Evolutionary conservation across 352 stramenopile species (phyloP).

Genomic region (Globisporangium iwayamae): DNA sequence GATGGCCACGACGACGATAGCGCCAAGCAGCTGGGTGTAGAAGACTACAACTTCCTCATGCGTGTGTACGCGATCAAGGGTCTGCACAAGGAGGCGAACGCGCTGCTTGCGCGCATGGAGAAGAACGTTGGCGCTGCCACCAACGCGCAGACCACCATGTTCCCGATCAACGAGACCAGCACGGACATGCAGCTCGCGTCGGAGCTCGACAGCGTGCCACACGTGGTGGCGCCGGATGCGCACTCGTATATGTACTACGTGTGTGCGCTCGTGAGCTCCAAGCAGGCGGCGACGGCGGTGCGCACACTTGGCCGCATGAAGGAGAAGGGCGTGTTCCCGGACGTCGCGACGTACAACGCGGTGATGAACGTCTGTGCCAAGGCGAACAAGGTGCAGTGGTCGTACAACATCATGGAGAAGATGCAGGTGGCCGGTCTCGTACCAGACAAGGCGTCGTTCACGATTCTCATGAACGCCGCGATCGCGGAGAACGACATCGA

Average conservation of each 20-base stretch:
- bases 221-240: conserved; percentile 41
- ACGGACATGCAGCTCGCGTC: conserved; percentile 33
- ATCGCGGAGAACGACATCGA: conserved; percentile 72
- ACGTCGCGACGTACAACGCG: conserved; percentile 67
- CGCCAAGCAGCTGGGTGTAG: conserved; percentile 38
- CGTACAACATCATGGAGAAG: conserved; percentile 85
- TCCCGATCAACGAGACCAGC: conserved; percentile 19
- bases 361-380: conserved; percentile 84
- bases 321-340: conserved; percentile 53
- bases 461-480: conserved; percentile 74
- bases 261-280: conserved; percentile 43
- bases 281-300: conserved; percentile 52
- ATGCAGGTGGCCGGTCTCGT: conserved; percentile 74
- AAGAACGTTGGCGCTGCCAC: conserved; percentile 36
- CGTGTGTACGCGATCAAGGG: conserved; percentile 71
- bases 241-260: conserved; percentile 82
- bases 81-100: conserved; percentile 52
- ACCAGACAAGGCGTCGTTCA: conserved; percentile 68
- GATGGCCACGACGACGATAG: conserved; percentile 18
- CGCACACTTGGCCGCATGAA: conserved; percentile 80
- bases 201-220: conserved; percentile 43
- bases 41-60: conserved; percentile 78
- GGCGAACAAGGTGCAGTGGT: conserved; percentile 52
- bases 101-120: conserved; percentile 71
- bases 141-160: conserved; percentile 7